Conservation (phyloP, 1,284 basidiomycete species). For the Cryptococcus depauperatus region DNA sequence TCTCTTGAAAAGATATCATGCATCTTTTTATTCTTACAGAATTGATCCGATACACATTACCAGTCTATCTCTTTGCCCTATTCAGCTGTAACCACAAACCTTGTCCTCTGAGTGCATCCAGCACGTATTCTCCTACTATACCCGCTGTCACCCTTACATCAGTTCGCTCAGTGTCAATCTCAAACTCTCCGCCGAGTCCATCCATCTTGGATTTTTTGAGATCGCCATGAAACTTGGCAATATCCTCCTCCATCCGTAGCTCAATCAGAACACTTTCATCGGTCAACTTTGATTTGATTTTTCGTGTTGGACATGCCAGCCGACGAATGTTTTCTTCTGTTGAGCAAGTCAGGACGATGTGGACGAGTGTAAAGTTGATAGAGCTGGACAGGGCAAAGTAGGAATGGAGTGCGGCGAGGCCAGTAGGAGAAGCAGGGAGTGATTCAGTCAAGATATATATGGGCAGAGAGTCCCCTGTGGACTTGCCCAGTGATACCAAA, state of each 20-base stretch:
- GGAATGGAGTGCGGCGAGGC: constrained; percentile 3
- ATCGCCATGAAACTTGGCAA: constrained; percentile 16
- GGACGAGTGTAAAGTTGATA: constrained; percentile 19
- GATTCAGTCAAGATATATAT: constrained; percentile 18
- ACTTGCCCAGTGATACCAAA: not conserved
- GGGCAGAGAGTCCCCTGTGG: constrained; percentile 5
- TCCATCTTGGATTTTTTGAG: constrained; percentile 2
- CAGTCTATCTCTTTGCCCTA: not conserved
- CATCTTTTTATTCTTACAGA: not conserved
- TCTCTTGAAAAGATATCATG: not conserved
- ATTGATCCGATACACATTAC: no score
- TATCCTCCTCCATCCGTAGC: constrained; percentile 32
- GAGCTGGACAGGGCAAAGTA: constrained; percentile 9
- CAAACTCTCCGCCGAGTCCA: constrained; percentile 28
- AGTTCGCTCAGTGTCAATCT: constrained; percentile 25
- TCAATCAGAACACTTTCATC: constrained; percentile 18
- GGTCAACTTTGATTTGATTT: constrained; percentile 1
- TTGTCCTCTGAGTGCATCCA: constrained; percentile 20
- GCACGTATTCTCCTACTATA: constrained; percentile 24
- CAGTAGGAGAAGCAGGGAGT: constrained; percentile 5
- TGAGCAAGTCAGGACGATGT: constrained; percentile 21
- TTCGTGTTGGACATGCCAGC: constrained; percentile 1
- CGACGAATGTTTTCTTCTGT: constrained; percentile 18
- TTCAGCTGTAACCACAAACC: constrained; percentile 23
- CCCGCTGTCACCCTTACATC: constrained; percentile 16